phyloP scores from a whole-genome alignment of 768 basidiomycete genomes.

The Lentinula edodes region DNA sequence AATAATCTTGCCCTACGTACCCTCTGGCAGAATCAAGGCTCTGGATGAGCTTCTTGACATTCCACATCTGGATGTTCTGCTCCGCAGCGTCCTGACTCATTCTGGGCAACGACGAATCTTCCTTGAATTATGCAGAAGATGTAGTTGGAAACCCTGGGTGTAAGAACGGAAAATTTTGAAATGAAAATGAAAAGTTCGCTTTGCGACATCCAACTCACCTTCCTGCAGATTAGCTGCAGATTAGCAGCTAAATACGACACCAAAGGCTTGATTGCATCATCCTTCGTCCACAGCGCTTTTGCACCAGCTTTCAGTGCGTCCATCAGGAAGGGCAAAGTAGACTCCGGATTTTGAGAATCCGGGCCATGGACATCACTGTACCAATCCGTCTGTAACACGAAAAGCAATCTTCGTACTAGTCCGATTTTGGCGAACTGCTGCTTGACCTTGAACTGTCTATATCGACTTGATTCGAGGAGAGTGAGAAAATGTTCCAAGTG shows the following conservation, averaged over 20 bases:
- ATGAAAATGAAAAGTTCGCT: too few species aligned
- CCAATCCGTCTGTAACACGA: conserved; percentile 75
- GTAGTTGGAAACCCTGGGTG: not conserved
- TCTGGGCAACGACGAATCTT: conserved; percentile 29
- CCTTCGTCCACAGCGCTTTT: conserved; percentile 62
- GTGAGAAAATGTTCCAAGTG: conserved; percentile 81
- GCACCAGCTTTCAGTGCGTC: conserved; percentile 58
- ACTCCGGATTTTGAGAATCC: conserved; percentile 18
- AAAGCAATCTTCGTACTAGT: conserved; percentile 72
- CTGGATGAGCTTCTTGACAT: conserved; percentile 98
- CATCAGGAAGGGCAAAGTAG: conserved; percentile 41
- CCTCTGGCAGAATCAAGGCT: conserved; percentile 93
- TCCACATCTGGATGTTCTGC: conserved; percentile 97
- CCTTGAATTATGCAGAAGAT: not conserved
- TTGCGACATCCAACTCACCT: conserved; percentile 42
- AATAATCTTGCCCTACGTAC: conserved; percentile 27
- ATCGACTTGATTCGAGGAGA: conserved; percentile 66
- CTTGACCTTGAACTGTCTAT: conserved; percentile 71
- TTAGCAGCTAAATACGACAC: conserved; percentile 84
- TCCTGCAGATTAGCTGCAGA: too few species aligned
- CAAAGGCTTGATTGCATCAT: conserved; percentile 78
- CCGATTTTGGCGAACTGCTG: conserved; percentile 68
- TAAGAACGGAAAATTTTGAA: not conserved
- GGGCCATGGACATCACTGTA: conserved; percentile 19
- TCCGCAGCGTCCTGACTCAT: conserved; percentile 86